These are phyloP conservation scores for Penicillium sp. DNA, from an alignment of 2,329 filamentous ascomycete species.

Conservation along the genomic window DNA sequence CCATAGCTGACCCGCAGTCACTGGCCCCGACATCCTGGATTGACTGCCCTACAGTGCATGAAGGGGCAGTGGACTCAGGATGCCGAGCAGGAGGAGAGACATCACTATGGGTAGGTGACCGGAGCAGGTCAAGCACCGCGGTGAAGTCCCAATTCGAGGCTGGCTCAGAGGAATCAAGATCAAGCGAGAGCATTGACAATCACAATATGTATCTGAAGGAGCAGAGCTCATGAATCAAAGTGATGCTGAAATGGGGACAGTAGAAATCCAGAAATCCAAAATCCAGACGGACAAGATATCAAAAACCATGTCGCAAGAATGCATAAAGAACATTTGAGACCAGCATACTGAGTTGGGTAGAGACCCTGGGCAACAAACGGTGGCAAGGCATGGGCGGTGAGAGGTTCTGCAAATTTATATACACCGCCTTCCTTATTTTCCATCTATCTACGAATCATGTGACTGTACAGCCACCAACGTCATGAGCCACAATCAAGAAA, in stretches of 20 bases:
- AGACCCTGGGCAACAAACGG: constrained; percentile 4
- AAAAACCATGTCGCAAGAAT: constrained; percentile 5
- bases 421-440: constrained; percentile 1
- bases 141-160: constrained; percentile 44
- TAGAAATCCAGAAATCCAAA: background rate
- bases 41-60: constrained; percentile 8
- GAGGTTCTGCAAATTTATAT: background rate
- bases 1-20: background rate
- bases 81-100: constrained; percentile 9
- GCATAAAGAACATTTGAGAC: background rate
- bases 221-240: background rate
- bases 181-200: constrained; percentile 28
- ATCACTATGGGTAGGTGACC: constrained; percentile 27
- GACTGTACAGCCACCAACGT: background rate
- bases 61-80: constrained; percentile 7
- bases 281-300: background rate
- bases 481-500: too few relatives aligned
- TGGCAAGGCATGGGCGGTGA: constrained; percentile 4
- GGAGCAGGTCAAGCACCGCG: constrained; percentile 43
- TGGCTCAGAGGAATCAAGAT: constrained; percentile 20
- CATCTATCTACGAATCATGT: background rate
- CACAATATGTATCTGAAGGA: background rate
- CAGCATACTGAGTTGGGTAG: constrained; percentile 12
- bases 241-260: background rate
- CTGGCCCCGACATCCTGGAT: background rate